Evolutionary conservation across 768 basidiomycete species (phyloP).

Genomic region (Tylopilus sp.): DNA sequence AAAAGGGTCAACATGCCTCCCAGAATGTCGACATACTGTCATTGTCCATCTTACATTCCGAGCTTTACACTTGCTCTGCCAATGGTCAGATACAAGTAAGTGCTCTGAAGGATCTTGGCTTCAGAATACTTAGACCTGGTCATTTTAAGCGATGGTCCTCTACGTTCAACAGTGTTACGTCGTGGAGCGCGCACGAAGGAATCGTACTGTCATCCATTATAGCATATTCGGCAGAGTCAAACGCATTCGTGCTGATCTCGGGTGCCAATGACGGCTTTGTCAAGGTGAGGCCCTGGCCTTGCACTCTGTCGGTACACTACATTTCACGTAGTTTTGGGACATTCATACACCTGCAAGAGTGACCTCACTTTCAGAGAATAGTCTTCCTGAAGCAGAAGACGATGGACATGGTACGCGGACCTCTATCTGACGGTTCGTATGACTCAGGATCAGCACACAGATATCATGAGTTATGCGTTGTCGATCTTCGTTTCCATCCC

Average conservation of each 20-base stretch:
- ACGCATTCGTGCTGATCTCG: slow-evolving; percentile 50
- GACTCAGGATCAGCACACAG: slow-evolving; percentile 31
- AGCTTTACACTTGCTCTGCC: slow-evolving; percentile 64
- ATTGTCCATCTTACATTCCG: slow-evolving; percentile 63
- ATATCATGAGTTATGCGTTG: slow-evolving; percentile 74
- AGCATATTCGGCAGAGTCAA: slow-evolving; percentile 32
- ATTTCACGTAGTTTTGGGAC: slow-evolving; percentile 49
- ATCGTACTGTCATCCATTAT: slow-evolving; percentile 80
- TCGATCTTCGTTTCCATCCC: slow-evolving; percentile 85
- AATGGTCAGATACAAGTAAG: slow-evolving; percentile 68
- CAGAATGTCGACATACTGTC: slow-evolving; percentile 83
- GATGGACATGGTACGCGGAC: slow-evolving; percentile 21
- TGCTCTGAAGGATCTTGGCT: neutral
- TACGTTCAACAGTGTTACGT: slow-evolving; percentile 79
- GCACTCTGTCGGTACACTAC: neutral
- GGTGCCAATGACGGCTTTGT: slow-evolving; percentile 85
- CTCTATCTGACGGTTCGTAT: neutral
- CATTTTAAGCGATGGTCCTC: slow-evolving; percentile 67
- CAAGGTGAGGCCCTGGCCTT: slow-evolving; percentile 49
- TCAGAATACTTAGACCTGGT: neutral
- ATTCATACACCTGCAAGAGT: slow-evolving; percentile 29
- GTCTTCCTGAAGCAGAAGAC: slow-evolving; percentile 10
- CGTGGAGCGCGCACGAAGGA: slow-evolving; percentile 78
- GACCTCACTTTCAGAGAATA: neutral
- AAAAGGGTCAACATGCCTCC: neutral